Conservation (phyloP, 495 filamentous ascomycete species). For the Penicillium herquei region DNA sequence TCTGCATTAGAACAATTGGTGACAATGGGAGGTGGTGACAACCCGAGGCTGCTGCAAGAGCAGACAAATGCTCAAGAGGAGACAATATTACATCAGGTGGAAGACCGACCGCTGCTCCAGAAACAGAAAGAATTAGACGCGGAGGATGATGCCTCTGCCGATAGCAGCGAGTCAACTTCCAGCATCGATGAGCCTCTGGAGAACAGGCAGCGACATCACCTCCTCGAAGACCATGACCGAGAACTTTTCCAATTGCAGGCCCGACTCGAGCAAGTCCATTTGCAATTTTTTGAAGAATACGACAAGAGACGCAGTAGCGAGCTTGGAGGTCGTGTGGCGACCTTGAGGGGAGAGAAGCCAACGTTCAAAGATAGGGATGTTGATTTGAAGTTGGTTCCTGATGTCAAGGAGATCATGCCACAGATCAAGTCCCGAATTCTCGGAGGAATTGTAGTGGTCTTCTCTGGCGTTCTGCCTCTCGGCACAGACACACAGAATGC, state of each 20-base stretch:
- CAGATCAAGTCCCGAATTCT: conserved; percentile 72
- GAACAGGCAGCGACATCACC: conserved; percentile 63
- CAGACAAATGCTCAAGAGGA: conserved; percentile 83
- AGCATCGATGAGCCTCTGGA: conserved; percentile 45
- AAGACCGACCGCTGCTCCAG: conserved; percentile 80
- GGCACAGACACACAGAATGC: conserved; percentile 72
- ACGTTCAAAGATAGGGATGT: conserved; percentile 51
- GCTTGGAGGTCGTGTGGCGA: conserved; percentile 58
- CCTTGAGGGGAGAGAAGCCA: conserved; percentile 54
- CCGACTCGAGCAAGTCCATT: conserved; percentile 72
- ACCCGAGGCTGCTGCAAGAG: conserved; percentile 65
- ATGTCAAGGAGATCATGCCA: conserved; percentile 80
- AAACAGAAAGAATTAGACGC: conserved; percentile 86
- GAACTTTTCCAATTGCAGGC: conserved; percentile 74
- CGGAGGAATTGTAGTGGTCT: conserved; percentile 66
- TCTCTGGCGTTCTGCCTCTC: conserved; percentile 85
- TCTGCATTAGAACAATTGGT: conserved; percentile 73
- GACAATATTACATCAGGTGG: conserved; percentile 81
- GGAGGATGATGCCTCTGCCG: conserved; percentile 63
- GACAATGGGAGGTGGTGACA: conserved; percentile 71
- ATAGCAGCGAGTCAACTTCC: conserved; percentile 39
- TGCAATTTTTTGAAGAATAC: conserved; percentile 79
- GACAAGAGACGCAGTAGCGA: conserved; percentile 49
- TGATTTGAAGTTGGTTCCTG: conserved; percentile 71
- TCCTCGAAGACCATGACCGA: conserved; percentile 79